These are phyloP conservation scores for Raphanus sativus DNA, from an alignment of 345 rosid species.

Conservation along the genomic window DNA sequence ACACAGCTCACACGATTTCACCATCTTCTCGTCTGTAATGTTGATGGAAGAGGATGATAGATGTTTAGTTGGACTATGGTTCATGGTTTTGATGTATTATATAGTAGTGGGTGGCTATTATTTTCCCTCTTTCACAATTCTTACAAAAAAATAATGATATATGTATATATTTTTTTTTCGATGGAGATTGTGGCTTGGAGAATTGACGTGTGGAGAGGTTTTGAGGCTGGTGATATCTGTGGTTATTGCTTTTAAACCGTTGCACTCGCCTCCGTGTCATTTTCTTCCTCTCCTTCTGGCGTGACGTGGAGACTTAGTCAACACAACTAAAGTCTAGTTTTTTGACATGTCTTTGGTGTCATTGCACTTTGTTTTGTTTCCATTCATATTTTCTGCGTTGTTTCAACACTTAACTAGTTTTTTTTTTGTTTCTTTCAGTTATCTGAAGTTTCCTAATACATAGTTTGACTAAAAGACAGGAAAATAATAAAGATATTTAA, in stretches of 20 bases:
- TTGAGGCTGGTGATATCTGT: constrained; percentile 21
- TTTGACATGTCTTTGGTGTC: constrained; percentile 12
- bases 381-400: constrained; percentile 6
- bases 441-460: too few relatives aligned
- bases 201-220: constrained; percentile 22
- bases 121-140: background rate
- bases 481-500: background rate
- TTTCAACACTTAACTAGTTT: background rate
- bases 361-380: constrained; percentile 1
- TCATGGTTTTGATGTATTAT: constrained; percentile 11
- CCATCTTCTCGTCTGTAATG: constrained; percentile 6
- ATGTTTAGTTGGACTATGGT: constrained; percentile 23
- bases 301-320: constrained; percentile 39
- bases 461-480: background rate
- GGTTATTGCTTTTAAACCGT: constrained; percentile 7
- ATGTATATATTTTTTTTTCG: background rate
- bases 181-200: constrained; percentile 13
- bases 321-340: constrained; percentile 8
- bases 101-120: constrained; percentile 1
- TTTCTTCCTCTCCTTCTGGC: background rate
- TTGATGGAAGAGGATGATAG: background rate
- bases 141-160: background rate
- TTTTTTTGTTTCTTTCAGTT: too few relatives aligned
- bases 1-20: constrained; percentile 31
- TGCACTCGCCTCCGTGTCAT: background rate